Evolutionary conservation across 495 filamentous ascomycete genomes (phyloP).

Genomic region (Tuber umbilicatum): DNA sequence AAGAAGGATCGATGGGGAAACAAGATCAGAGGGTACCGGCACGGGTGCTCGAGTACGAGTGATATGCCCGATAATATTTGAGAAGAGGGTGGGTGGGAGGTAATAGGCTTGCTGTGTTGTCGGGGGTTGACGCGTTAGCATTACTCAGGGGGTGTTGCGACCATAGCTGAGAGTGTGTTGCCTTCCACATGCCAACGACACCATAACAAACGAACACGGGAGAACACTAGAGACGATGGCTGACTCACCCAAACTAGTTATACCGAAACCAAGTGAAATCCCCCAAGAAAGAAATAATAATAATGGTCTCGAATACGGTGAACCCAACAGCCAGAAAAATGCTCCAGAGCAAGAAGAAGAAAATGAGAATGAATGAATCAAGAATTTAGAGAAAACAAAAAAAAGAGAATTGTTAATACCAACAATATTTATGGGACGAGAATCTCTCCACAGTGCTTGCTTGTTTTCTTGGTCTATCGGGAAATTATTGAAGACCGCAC

Average conservation of each 20-base stretch:
- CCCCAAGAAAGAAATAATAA: conserved; percentile 17
- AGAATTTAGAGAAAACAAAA: conserved; percentile 8
- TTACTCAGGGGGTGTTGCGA: conserved; percentile 19
- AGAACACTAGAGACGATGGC: conserved; percentile 4
- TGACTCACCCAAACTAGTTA: conserved; percentile 28
- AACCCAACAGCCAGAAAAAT: conserved; percentile 4
- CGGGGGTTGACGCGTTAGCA: conserved; percentile 33
- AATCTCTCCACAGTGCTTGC: neutral
- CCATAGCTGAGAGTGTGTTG: conserved; percentile 1
- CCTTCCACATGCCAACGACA: conserved; percentile 13
- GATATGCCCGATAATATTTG: conserved; percentile 2
- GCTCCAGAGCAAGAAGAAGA: neutral
- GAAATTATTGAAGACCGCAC: neutral
- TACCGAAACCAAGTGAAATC: conserved; percentile 28
- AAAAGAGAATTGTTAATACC: conserved; percentile 11
- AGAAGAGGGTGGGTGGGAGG: neutral
- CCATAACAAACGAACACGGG: conserved; percentile 36
- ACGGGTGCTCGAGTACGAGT: neutral
- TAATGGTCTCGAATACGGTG: neutral
- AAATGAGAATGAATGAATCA: neutral
- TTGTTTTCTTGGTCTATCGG: neutral
- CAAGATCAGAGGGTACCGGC: conserved; percentile 1
- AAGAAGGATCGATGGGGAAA: conserved; percentile 4
- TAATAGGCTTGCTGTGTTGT: conserved; percentile 22
- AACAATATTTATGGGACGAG: conserved; percentile 7